Percentiles rank a stretch among this genome's conserved stretches.
These are phyloP conservation scores for Lizonia empirigonia DNA, from an alignment of 2,329 filamentous ascomycete genomes.

Conservation along the genomic window DNA sequence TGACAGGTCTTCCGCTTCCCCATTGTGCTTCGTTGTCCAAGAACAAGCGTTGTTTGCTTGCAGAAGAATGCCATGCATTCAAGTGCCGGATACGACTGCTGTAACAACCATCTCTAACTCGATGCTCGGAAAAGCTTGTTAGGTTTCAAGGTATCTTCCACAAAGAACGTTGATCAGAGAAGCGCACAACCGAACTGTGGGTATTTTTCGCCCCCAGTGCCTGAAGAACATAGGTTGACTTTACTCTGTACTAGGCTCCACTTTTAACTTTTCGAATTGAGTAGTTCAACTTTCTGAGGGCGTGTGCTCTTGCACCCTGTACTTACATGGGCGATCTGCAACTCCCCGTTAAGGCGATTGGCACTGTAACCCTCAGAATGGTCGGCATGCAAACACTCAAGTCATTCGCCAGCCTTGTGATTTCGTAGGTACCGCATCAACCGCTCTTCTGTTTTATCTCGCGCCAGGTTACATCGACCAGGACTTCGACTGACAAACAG, in stretches of 20 bases:
- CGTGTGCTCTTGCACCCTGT: background rate
- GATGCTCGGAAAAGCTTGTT: background rate
- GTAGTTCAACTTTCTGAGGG: background rate
- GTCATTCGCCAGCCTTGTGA: background rate
- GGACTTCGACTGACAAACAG: background rate
- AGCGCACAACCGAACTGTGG: background rate
- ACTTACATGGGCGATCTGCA: background rate
- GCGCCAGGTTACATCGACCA: background rate
- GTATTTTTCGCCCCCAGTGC: background rate
- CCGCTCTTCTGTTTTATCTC: constrained; percentile 1
- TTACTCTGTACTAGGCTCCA: background rate
- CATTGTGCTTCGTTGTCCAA: background rate
- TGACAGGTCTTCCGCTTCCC: constrained; percentile 10
- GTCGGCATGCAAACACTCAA: constrained; percentile 2
- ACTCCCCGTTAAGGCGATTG: no score
- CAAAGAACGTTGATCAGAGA: background rate
- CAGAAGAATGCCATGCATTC: background rate
- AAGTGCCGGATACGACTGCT: background rate
- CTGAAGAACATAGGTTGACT: background rate
- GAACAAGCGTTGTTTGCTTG: background rate
- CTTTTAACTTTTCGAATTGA: background rate
- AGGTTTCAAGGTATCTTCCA: background rate
- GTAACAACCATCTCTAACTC: no score
- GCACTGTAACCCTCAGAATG: background rate
- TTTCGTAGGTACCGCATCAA: constrained; percentile 1